Evolutionary conservation across 371 early-diverging fungal genomes (phyloP).

Genomic region (Scutellospora calospora): DNA sequence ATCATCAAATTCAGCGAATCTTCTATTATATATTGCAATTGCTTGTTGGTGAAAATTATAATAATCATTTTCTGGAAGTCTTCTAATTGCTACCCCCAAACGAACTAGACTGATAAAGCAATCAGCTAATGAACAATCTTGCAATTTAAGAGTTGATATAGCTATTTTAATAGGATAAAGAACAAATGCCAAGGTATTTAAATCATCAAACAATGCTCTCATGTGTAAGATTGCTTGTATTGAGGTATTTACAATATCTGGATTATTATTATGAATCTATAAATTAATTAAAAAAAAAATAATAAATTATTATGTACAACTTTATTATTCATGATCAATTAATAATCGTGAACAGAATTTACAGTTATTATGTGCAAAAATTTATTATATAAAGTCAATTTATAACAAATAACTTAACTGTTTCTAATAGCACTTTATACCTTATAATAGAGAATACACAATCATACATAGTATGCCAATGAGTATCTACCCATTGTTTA

Average conservation of each 20-base stretch:
- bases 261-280: neutral
- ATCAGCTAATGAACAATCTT: neutral
- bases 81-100: neutral
- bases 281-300: neutral
- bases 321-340: too few species aligned
- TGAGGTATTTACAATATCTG: neutral
- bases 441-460: too few species aligned
- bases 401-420: too few species aligned
- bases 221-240: neutral
- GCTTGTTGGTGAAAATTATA: neutral
- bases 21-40: constrained; percentile 8
- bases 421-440: too few species aligned
- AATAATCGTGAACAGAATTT: too few species aligned
- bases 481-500: neutral
- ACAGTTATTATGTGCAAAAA: too few species aligned
- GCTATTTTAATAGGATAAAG: neutral
- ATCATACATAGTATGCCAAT: neutral
- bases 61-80: neutral
- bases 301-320: neutral
- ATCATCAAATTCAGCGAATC: constrained; percentile 12
- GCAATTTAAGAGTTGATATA: constrained; percentile 6
- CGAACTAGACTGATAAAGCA: neutral
- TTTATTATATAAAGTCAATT: too few species aligned
- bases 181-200: neutral
- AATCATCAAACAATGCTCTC: constrained; percentile 15